Evolutionary conservation across 805 yeast species (phyloP).

Genomic region (Danielia oregonensis): DNA sequence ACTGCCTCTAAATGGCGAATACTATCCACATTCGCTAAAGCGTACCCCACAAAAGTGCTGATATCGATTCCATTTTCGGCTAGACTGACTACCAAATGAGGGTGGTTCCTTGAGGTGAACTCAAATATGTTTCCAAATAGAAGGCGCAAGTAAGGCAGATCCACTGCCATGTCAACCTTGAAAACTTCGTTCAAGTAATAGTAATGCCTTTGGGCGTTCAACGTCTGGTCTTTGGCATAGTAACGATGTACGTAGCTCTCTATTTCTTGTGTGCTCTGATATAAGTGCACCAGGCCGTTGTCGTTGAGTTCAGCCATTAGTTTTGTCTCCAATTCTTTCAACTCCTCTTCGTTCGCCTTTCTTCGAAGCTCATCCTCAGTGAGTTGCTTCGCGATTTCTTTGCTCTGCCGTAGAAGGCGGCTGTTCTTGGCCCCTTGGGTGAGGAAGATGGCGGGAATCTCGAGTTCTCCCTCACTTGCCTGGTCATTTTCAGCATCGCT

Average conservation of each 20-base stretch:
- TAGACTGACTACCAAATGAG: not conserved
- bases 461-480: constrained; percentile 17
- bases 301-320: constrained; percentile 29
- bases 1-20: no score
- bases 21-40: constrained; percentile 5
- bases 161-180: not conserved
- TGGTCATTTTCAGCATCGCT: not conserved
- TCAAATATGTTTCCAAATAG: not conserved
- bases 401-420: constrained; percentile 17
- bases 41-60: constrained; percentile 2
- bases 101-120: not conserved
- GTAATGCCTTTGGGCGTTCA: constrained; percentile 19
- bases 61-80: not conserved
- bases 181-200: constrained; percentile 14
- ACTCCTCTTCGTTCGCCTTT: constrained; percentile 12
- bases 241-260: constrained; percentile 17
- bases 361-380: constrained; percentile 15
- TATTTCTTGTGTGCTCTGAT: constrained; percentile 16
- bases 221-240: constrained; percentile 7
- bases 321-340: constrained; percentile 11
- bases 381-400: constrained; percentile 18
- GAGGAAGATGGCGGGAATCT: constrained; percentile 28
- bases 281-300: constrained; percentile 24
- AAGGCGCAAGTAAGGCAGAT: not conserved
- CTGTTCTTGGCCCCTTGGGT: constrained; percentile 26